These are phyloP conservation scores for Mycena vitilis DNA, from an alignment of 768 basidiomycete genomes.

Conservation along the genomic window DNA sequence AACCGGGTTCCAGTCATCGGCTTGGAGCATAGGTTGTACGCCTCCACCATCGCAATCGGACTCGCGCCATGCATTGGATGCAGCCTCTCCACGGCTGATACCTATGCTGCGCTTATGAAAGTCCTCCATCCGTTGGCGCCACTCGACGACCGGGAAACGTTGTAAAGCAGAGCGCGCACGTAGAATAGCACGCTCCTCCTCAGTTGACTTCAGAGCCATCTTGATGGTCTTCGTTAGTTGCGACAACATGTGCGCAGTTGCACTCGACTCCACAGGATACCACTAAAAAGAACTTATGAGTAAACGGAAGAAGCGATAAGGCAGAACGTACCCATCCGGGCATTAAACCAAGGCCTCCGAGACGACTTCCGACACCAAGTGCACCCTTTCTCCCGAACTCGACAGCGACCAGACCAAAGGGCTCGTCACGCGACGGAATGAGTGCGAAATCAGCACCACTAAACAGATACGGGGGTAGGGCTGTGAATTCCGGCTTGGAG, in stretches of 20 bases:
- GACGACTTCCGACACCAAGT: constrained; percentile 92
- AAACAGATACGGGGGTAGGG: constrained; percentile 92
- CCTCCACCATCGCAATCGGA: constrained; percentile 70
- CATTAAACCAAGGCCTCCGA: constrained; percentile 96
- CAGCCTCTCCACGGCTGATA: constrained; percentile 76
- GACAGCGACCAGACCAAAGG: constrained; percentile 95
- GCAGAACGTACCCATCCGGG: constrained; percentile 88
- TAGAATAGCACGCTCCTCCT: constrained; percentile 91
- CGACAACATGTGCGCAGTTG: constrained; percentile 94
- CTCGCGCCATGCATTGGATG: constrained; percentile 80
- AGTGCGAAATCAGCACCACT: constrained; percentile 95
- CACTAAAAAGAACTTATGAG: constrained; percentile 62
- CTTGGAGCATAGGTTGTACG: constrained; percentile 66
- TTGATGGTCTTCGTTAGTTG: constrained; percentile 96
- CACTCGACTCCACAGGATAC: constrained; percentile 96
- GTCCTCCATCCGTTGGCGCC: constrained; percentile 96
- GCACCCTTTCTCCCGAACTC: constrained; percentile 98
- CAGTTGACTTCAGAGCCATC: constrained; percentile 89
- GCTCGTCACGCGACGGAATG: constrained; percentile 96
- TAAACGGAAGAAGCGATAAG: constrained; percentile 9
- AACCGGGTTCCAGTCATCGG: constrained; percentile 86
- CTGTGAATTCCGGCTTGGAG: constrained; percentile 98
- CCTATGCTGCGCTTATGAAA: constrained; percentile 90
- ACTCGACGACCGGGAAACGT: constrained; percentile 97
- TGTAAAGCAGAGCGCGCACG: constrained; percentile 95